Evolutionary conservation across 306 rosid species (phyloP).

Genomic region (Cicer cuneatum): DNA sequence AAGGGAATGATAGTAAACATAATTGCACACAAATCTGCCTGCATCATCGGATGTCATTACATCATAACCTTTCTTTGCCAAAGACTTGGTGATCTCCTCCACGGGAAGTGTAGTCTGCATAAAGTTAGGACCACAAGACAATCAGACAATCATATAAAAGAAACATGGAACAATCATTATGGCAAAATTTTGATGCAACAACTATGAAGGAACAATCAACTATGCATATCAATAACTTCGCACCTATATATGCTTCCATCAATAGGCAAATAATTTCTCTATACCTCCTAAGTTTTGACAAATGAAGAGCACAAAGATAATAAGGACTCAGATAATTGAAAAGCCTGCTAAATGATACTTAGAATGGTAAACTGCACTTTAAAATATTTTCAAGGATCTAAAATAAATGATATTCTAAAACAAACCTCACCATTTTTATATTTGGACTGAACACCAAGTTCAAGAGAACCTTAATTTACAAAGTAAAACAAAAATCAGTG

Average conservation of each 20-base stretch:
- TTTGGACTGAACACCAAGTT: conserved; percentile 24
- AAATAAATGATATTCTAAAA: conserved; percentile 21
- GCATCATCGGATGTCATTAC: conserved; percentile 93
- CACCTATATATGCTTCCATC: not conserved
- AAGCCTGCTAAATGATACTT: conserved; percentile 38
- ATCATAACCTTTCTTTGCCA: conserved; percentile 75
- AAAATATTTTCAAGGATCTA: conserved; percentile 22
- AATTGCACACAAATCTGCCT: conserved; percentile 96
- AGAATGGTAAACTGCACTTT: conserved; percentile 24
- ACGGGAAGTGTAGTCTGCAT: conserved; percentile 84
- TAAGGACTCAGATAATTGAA: conserved; percentile 2
- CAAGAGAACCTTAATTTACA: conserved; percentile 23
- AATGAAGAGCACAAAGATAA: conserved; percentile 25
- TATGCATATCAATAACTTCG: conserved; percentile 2
- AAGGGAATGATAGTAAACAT: conserved; percentile 94
- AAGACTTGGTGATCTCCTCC: conserved; percentile 75
- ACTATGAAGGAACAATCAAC: not conserved
- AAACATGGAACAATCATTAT: conserved; percentile 1
- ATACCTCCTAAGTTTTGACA: not conserved
- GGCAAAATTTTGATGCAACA: conserved; percentile 2
- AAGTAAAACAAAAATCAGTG: not conserved
- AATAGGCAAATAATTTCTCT: conserved; percentile 7
- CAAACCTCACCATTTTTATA: not conserved
- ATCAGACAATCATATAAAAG: conserved; percentile 13
- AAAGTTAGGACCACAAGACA: conserved; percentile 19